These are phyloP conservation scores for sunflower (Helianthus annuus) DNA, from an alignment of 129 eudicot genomes.

Conservation along the genomic window DNA sequence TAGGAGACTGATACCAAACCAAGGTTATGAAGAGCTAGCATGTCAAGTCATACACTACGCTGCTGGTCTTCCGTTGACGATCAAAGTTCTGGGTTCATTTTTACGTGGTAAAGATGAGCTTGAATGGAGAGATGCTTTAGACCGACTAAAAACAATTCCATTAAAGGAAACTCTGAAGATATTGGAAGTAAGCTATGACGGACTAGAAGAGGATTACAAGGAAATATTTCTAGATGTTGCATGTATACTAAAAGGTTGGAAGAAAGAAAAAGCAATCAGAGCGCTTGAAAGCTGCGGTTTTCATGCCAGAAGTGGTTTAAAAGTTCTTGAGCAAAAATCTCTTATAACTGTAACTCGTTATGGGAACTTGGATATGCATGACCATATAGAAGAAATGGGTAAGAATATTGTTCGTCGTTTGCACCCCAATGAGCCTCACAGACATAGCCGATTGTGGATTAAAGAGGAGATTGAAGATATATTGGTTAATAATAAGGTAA, in stretches of 20 bases:
- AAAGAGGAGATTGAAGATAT: background rate
- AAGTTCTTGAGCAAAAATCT: background rate
- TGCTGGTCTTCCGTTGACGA: background rate
- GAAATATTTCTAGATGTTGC: background rate
- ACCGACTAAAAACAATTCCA: background rate
- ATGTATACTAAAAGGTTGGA: background rate
- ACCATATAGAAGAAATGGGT: background rate
- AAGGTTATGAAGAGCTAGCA: background rate
- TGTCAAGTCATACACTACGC: background rate
- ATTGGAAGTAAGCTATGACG: background rate
- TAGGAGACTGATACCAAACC: background rate
- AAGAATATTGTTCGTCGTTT: background rate
- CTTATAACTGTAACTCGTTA: too few species aligned
- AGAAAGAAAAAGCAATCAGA: background rate
- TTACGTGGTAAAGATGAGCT: background rate
- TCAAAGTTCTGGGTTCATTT: background rate
- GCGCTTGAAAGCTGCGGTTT: background rate
- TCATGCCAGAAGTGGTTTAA: background rate
- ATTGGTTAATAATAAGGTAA: background rate
- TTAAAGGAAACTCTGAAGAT: background rate
- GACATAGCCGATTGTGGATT: conserved; percentile 3
- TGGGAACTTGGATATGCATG: background rate
- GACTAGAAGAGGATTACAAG: background rate
- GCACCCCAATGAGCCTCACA: background rate
- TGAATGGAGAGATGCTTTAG: background rate